phyloP scores from a whole-genome alignment of 805 yeast genomes.

The Candida xyloterini region DNA sequence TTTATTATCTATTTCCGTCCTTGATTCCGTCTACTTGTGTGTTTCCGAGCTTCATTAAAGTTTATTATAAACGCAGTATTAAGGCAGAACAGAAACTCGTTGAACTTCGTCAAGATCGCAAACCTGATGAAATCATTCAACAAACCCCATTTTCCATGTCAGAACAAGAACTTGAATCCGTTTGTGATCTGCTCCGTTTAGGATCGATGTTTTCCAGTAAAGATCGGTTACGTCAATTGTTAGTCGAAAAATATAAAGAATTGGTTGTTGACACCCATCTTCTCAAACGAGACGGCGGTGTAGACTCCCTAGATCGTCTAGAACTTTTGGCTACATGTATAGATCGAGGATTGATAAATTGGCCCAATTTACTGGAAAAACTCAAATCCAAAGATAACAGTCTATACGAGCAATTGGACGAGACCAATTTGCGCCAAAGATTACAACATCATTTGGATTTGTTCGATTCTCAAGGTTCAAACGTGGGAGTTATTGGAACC shows the following conservation, averaged over 20 bases:
- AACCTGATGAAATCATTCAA: constrained; percentile 28
- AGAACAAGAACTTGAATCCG: constrained; percentile 34
- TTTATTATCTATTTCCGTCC: constrained; percentile 52
- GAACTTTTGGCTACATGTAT: constrained; percentile 55
- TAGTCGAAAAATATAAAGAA: constrained; percentile 40
- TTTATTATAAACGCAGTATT: constrained; percentile 34
- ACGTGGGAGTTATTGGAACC: constrained; percentile 13
- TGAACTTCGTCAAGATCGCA: constrained; percentile 14
- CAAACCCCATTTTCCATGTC: constrained; percentile 50
- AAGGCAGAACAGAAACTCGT: constrained; percentile 23
- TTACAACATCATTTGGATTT: constrained; percentile 17
- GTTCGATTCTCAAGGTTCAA: constrained; percentile 11
- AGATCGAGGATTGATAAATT: constrained; percentile 52
- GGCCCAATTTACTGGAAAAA: constrained; percentile 16
- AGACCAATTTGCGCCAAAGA: constrained; percentile 11
- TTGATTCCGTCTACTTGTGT: constrained; percentile 63
- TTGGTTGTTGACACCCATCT: constrained; percentile 53
- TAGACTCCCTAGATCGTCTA: constrained; percentile 44
- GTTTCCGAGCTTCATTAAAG: constrained; percentile 44
- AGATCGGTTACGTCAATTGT: constrained; percentile 34
- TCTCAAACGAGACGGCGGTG: constrained; percentile 40
- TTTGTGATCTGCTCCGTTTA: constrained; percentile 36
- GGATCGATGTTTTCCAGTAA: constrained; percentile 27
- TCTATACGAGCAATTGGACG: constrained; percentile 20
- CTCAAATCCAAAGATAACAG: constrained; percentile 5